Evolutionary conservation across 1,284 basidiomycete genomes (phyloP).

Genomic region (Papiliotrema fonsecae): DNA sequence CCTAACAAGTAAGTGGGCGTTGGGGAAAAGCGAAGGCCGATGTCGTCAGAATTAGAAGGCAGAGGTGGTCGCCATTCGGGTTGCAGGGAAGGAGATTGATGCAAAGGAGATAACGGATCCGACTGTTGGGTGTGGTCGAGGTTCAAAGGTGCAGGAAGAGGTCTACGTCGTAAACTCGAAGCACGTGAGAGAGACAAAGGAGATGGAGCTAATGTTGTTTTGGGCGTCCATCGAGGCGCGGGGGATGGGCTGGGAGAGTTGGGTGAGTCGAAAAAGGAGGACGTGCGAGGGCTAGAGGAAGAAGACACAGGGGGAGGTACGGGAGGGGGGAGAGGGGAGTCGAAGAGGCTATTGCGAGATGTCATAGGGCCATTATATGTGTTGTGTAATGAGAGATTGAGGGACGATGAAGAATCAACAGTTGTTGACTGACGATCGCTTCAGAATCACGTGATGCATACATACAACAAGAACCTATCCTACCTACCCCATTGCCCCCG

Average conservation of each 20-base stretch:
- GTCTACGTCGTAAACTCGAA: conserved; percentile 22
- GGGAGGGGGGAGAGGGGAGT: too few relatives aligned
- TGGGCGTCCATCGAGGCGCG: conserved; percentile 17
- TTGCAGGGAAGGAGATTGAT: conserved; percentile 34
- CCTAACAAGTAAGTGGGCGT: conserved; percentile 44
- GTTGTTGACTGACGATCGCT: too few relatives aligned
- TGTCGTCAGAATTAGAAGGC: conserved; percentile 29
- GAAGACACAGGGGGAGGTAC: not conserved
- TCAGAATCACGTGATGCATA: too few relatives aligned
- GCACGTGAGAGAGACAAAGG: conserved; percentile 37
- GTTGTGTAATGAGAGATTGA: too few relatives aligned
- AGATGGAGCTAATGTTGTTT: conserved; percentile 18
- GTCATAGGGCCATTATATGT: too few relatives aligned
- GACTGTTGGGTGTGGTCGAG: conserved; percentile 1
- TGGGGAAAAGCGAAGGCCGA: conserved; percentile 36
- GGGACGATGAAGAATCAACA: too few relatives aligned
- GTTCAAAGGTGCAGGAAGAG: conserved; percentile 8
- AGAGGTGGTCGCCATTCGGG: conserved; percentile 29
- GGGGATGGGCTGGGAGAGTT: conserved; percentile 23
- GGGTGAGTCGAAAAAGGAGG: conserved; percentile 41
- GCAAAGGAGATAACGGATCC: conserved; percentile 32
- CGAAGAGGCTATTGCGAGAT: too few relatives aligned
- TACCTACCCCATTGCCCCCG: too few relatives aligned
- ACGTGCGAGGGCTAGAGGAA: conserved; percentile 20
- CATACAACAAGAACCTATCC: too few relatives aligned